Evolutionary conservation across 139 green algal species (phyloP), one percentile per base, ranked within the genome.

Genomic region (Closterium sp.): DNA sequence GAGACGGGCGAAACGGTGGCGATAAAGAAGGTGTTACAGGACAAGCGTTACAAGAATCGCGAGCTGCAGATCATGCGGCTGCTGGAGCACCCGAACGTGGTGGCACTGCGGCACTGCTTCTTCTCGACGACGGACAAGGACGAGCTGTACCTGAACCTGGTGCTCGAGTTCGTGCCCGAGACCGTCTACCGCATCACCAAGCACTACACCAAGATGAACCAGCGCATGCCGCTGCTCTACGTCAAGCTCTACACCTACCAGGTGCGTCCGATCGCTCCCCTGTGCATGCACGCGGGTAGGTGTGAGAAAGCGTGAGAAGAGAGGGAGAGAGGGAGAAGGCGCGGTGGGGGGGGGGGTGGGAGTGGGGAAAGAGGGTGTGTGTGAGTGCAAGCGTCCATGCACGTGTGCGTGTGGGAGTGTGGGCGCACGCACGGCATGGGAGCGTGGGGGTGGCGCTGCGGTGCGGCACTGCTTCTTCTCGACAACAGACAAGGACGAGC

Each of bases 21-120:
- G 9, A 99, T 99, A 91, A 99, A 99, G 95, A 99, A 99, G 95
- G 98, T 99, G 90, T 95, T 99, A 93, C 98, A 99, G 95, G 98
- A 99, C 95, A 98, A 98, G 96, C 96, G 98, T 7, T 99, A 99
- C 96, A 99, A 99, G 95, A 99, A 99, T 96, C 93, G 98, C 9
- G 98, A 99, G 97, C 96, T 99, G 95, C 93, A 95, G 91, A 99
- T 99, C 93, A 99, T 99, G 97, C 97, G 98, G 91, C 96, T 98
- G 92, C 95, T 99, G 92, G 94, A 97, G 73, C 98, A 99, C 95
- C 97, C 97, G 85, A 99, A 99, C 96, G 97, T 99, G 34, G 98
- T 99, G 10, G 93, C 96, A 89, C 96, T 99, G 28, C 98, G 98
- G 95, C 98, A 99, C 96, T 99, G 97, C 96, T 99, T 99, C 95